Evolutionary conservation across 202 grass and related monocot species (phyloP).

Genomic region (Zoysia matrella): DNA sequence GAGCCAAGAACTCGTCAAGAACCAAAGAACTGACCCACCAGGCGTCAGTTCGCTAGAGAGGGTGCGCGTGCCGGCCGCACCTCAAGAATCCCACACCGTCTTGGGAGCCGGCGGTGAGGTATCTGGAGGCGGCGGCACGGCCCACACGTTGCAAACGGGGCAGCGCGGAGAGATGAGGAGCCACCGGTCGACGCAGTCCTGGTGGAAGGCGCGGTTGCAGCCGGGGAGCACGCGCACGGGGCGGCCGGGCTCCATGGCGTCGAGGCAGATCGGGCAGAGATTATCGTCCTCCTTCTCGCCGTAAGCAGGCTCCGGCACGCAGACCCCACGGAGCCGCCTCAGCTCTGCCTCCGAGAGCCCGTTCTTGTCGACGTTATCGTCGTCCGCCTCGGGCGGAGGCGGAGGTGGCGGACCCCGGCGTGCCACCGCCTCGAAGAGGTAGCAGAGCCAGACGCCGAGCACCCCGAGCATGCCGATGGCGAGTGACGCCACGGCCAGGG

Average conservation of each 20-base stretch:
- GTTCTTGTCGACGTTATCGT: conserved; percentile 36
- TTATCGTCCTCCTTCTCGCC: conserved; percentile 18
- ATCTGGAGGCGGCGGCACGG: conserved; percentile 24
- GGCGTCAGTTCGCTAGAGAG: not conserved
- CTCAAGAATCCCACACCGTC: conserved; percentile 41
- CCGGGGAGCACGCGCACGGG: conserved; percentile 61
- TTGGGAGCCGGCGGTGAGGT: conserved; percentile 26
- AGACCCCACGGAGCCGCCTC: conserved; percentile 34
- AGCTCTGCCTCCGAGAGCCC: conserved; percentile 58
- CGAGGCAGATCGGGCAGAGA: conserved; percentile 73
- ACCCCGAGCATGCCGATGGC: conserved; percentile 65
- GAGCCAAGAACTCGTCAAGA: conserved; percentile 43
- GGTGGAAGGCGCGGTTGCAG: conserved; percentile 72
- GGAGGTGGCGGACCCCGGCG: not conserved
- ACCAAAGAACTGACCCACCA: conserved; percentile 46
- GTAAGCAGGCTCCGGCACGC: not conserved
- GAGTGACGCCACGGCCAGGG: conserved; percentile 51
- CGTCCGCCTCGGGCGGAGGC: not conserved
- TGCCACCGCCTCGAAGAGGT: conserved; percentile 58
- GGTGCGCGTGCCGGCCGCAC: not conserved
- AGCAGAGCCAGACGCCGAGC: conserved; percentile 60
- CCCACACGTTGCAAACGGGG: conserved; percentile 57
- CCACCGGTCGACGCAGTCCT: conserved; percentile 77
- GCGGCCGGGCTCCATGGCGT: conserved; percentile 48
- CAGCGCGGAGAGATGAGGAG: conserved; percentile 58